Conservation (phyloP, 106 monocot genomes). For the Acorus gramineus region DNA sequence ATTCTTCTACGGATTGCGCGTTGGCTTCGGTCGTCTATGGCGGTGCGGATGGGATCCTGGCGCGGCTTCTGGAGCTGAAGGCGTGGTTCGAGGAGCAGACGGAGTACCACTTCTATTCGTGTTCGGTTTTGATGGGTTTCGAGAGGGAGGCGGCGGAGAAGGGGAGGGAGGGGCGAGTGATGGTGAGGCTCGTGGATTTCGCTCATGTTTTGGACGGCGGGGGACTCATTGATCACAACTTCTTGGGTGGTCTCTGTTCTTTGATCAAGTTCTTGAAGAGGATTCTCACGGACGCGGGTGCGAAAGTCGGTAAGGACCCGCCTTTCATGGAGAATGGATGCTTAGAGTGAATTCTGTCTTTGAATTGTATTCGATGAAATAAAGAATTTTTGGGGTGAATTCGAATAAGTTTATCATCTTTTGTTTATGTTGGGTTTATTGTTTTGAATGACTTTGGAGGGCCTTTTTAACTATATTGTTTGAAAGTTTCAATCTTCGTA, state of each 20-base stretch:
- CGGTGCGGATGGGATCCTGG: conserved; percentile 38
- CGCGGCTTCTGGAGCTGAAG: conserved; percentile 62
- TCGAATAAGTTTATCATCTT: too few relatives aligned
- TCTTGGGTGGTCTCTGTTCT: conserved; percentile 78
- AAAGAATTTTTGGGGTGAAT: too few relatives aligned
- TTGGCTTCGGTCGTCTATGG: conserved; percentile 32
- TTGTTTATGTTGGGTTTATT: too few relatives aligned
- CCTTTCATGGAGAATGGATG: too few relatives aligned
- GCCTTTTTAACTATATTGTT: too few relatives aligned
- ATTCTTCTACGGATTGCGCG: conserved; percentile 15
- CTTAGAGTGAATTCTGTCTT: too few relatives aligned
- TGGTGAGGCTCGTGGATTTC: conserved; percentile 73
- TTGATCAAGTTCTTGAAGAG: conserved; percentile 63
- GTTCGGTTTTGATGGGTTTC: conserved; percentile 42
- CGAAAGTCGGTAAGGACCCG: too few relatives aligned
- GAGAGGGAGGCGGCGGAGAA: conserved; percentile 16
- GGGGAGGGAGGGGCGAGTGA: not conserved
- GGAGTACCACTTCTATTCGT: conserved; percentile 64
- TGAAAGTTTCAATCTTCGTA: too few relatives aligned
- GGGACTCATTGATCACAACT: conserved; percentile 79
- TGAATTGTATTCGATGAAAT: too few relatives aligned
- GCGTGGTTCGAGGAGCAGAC: conserved; percentile 88
- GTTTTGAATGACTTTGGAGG: too few relatives aligned
- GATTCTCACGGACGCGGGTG: conserved; percentile 16
- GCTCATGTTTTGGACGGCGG: conserved; percentile 62